A percentile compares a stretch with the other conserved stretches of the same genome.
Evolutionary conservation across 768 basidiomycete genomes (phyloP).

Genomic region (Mrakia blollopis): DNA sequence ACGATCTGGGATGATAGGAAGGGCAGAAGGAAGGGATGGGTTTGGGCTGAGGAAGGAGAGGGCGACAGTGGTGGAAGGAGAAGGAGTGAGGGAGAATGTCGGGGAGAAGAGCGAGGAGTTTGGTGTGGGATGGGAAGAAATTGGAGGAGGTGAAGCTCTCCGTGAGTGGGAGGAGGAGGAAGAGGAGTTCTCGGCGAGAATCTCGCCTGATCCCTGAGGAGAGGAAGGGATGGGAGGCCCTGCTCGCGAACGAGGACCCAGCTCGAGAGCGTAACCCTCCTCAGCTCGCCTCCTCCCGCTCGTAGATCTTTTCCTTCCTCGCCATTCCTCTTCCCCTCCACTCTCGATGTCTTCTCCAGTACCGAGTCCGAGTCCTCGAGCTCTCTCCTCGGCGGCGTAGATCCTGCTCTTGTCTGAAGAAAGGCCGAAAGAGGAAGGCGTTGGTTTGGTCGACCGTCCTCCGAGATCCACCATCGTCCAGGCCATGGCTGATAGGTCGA

Average conservation of each 20-base stretch:
- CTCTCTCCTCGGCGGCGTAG: conserved; percentile 1
- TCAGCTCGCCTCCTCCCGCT: background rate
- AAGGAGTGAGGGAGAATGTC: background rate
- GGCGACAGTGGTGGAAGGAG: background rate
- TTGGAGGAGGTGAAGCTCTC: background rate
- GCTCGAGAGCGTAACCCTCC: background rate
- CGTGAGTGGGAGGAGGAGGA: background rate
- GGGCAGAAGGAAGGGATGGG: background rate
- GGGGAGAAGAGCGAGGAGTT: background rate
- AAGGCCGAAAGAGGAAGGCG: background rate
- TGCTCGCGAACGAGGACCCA: background rate
- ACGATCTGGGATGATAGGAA: background rate
- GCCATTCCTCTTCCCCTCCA: background rate
- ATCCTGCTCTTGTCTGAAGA: background rate
- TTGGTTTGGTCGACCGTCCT: background rate
- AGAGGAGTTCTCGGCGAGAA: background rate
- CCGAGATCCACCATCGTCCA: conserved; percentile 22
- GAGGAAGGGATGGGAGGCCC: background rate
- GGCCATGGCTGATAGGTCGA: background rate
- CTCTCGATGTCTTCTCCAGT: background rate
- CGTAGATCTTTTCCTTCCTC: background rate
- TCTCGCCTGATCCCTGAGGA: background rate
- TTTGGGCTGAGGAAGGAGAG: background rate
- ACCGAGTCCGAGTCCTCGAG: background rate
- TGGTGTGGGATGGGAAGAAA: background rate